A percentile compares a stretch with the other conserved stretches of the same genome.
These are phyloP conservation scores for Immersiporthe knoxdaviesiana DNA, from an alignment of 2,329 filamentous ascomycete species.

Conservation along the genomic window DNA sequence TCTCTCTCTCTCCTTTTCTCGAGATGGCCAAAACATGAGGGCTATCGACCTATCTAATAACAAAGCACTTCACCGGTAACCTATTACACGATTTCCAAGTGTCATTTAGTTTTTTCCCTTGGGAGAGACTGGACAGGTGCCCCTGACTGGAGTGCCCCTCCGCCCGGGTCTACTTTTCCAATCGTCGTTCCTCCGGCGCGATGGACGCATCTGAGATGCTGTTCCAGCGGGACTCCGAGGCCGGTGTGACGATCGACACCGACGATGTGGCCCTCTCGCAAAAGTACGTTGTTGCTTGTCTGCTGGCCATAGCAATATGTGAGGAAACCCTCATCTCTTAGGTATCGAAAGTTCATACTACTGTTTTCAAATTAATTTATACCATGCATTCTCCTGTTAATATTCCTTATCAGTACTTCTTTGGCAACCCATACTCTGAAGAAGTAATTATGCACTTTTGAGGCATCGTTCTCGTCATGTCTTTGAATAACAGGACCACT, in stretches of 20 bases:
- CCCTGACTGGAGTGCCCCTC: not conserved
- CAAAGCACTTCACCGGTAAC: not conserved
- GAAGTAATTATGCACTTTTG: not conserved
- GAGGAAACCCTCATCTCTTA: not conserved
- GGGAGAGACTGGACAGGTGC: not conserved
- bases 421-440: not conserved
- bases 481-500: not conserved
- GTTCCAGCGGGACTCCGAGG: not conserved
- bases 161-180: not conserved
- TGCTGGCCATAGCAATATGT: slow-evolving; percentile 25
- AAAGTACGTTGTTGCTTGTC: slow-evolving; percentile 20
- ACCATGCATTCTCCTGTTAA: not conserved
- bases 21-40: not conserved
- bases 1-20: not conserved
- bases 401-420: too few relatives aligned
- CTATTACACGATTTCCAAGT: not conserved
- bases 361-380: not conserved
- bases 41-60: not conserved
- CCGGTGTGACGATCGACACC: slow-evolving; percentile 12
- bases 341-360: not conserved
- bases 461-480: not conserved
- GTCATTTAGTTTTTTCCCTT: not conserved
- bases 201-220: slow-evolving; percentile 7
- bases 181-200: not conserved
- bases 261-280: not conserved